Evolutionary conservation across 148 eudicot genomes (phyloP), one percentile per base, ranked within the genome.

Genomic region (Silene conica): DNA sequence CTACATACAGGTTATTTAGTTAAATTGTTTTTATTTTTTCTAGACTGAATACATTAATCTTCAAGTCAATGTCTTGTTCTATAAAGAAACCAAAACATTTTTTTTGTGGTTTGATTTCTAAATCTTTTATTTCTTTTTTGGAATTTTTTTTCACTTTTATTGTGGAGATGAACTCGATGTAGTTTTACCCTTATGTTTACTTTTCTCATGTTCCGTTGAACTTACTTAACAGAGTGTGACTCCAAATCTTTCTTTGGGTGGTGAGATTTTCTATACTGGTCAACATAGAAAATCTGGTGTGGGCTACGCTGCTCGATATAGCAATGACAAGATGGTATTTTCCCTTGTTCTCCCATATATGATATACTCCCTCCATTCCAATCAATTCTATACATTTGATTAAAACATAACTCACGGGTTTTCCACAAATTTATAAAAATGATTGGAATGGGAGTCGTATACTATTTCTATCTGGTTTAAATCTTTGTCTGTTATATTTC

Each of bases 181-280:
- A 8, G 60, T 16, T 5, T 3, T 52, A 26, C 41, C 8, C 43
- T 38, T 38, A 38, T 25, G 11, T 26, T 48, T 65, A 8, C 45
- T 59, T 28, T 54, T 65, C 31, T 11, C 38, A 16, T 58, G 34
- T 71, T n/a, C 65, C 45, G 21, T 16, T 55, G 28, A 45, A 61
- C 12, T 23, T 14, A 68, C 62, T 69, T 78, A 85, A 86, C 92
- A 94, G 98, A 94, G 93, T 83, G 88, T 94, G 81, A 91, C 96
- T 15, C 91, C 91, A 19, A 74, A 87, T 80, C 78, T 94, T 50
- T 82, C 97, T 46, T 68, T 94, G 77, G 98, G 98, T 38, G 98
- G 92, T 76, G 98, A 94, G 88, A 87, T 94, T 45, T 94, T 94
- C 80, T 94, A 95, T 92, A 81, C 93, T 73, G 98, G 97, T 76